Evolutionary conservation across 2,329 filamentous ascomycete species (phyloP), one percentile per base, ranked within the genome.

Genomic region (Dichotomopilus funicola): DNA sequence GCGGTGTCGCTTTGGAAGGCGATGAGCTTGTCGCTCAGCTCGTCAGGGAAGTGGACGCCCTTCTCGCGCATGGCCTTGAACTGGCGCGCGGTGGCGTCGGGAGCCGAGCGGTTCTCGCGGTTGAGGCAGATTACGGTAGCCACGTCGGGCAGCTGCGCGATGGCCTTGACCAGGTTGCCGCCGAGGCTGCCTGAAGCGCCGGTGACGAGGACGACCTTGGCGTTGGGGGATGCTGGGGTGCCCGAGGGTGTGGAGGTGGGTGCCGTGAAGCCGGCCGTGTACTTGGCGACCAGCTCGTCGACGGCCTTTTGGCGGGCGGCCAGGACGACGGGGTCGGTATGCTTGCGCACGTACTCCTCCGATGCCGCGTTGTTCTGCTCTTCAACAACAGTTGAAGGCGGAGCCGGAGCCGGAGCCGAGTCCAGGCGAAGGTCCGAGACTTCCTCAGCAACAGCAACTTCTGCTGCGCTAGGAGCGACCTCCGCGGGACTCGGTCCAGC

Each of bases 81-180:
- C 59, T 78, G 75, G 13, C 45, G 45, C 10, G 41, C 10, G 12
- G 10, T 10, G 7, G 11, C 8, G 19, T 47, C 31, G 70, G 19
- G 27, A 31, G 37, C 44, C 2, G 54, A 40, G 0, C 58, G 33
- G 6, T 69, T 64, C 5, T 40, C 49, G 47, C 44, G 71, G 60
- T 81, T 81, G 9, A 82, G 59, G 54, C 78, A 80, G 5, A 78
- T 56, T 0, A 72, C 64, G 1, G 35, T 54, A 1, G 46, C 10
- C 2, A 75, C 68, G 9, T 63, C 58, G 0, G 66, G 43, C 0
- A 59, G 61, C 0, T 53, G 13, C 5, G 71, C 68, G 2, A 70
- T 51, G 5, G 66, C 40, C 27, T 12, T 51, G 3, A 71, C 70
- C 1, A 75, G 54, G 54, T 76, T 70, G 0, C 62, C 42, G 0